These are phyloP conservation scores for Alternaria burnsii DNA, from an alignment of 2,329 filamentous ascomycete genomes.

Conservation along the genomic window DNA sequence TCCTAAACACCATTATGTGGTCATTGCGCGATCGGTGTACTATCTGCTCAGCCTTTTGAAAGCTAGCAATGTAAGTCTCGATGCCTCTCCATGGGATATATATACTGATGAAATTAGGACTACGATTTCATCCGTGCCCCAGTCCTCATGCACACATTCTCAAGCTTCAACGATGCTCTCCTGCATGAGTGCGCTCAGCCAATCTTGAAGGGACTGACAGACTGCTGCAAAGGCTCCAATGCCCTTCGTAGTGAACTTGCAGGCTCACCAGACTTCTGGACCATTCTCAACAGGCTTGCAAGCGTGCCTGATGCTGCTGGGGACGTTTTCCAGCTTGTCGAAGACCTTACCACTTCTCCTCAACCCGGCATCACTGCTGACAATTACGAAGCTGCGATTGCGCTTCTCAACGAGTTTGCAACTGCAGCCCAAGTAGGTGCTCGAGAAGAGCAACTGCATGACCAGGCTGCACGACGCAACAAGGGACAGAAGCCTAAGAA, in stretches of 20 bases:
- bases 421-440: slow-evolving; percentile 79
- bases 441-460: slow-evolving; percentile 72
- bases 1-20: slow-evolving; percentile 79
- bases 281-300: slow-evolving; percentile 80
- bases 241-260: slow-evolving; percentile 90
- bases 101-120: slow-evolving; percentile 62
- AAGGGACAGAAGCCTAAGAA: slow-evolving; percentile 62
- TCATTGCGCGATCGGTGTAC: slow-evolving; percentile 82
- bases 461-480: slow-evolving; percentile 60
- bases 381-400: slow-evolving; percentile 90
- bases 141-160: slow-evolving; percentile 89
- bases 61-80: slow-evolving; percentile 76
- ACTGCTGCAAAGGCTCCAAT: slow-evolving; percentile 80
- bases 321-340: slow-evolving; percentile 86
- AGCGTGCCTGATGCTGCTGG: slow-evolving; percentile 74
- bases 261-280: slow-evolving; percentile 97
- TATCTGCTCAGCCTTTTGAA: slow-evolving; percentile 85
- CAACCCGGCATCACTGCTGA: slow-evolving; percentile 88
- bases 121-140: slow-evolving; percentile 91
- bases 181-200: slow-evolving; percentile 79
- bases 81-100: neutral
- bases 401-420: slow-evolving; percentile 88
- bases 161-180: slow-evolving; percentile 80
- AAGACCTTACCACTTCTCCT: slow-evolving; percentile 73
- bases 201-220: slow-evolving; percentile 78